Base-by-base conservation (phyloP, 768 basidiomycete species). In the Lyophyllum shimeji region DNA sequence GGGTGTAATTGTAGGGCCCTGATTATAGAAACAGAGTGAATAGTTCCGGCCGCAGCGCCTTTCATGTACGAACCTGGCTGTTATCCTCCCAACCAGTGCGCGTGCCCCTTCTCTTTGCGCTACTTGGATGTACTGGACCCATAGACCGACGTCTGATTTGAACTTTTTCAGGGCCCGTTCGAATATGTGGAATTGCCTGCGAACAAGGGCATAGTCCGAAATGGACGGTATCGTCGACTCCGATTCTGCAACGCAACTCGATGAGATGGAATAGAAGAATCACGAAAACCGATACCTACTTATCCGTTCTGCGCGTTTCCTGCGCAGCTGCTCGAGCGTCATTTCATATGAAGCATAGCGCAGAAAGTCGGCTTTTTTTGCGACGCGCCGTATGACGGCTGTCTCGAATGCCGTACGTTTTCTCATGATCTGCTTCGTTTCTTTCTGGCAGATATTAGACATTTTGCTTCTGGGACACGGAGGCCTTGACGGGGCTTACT, bases 271-370 rank as follows among this genome's bases (percentile, higher is more conserved):
- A 45, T 24, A 37, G 1, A 5, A 12, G 21, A 50, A 55, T 17
- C n/a, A 18, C 17, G 20, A 21, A 15, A 21, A 27, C 57, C 45
- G 2, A 50, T 34, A 37, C 25, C 52, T 67, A 94, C 93, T 83
- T 51, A 92, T 68, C 31, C 91, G 79, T 60, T 86, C 81, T 25
- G 81, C 78, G 52, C 94, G 79, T 66, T 94, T 93, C 63, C 83
- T 77, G 27, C 92, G 76, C 61, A 97, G 71, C 34, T 85, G 82
- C 69, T 97, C 95, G 44, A 97, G 79, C 11, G 81, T 81, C 85
- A 93, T 94, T 74, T 95, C 93, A 69, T 95, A 97, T 4, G 89
- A 81, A n/a, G 84, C 87, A 75, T 98, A 98, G 25, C 91, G 87
- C 67, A 96, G 72, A 72, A 86, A 97, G 72, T 98, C 95, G 11